Evolutionary conservation across 768 basidiomycete species (phyloP), one percentile per base, ranked within the genome.

Genomic region (Suillus subalutaceus): DNA sequence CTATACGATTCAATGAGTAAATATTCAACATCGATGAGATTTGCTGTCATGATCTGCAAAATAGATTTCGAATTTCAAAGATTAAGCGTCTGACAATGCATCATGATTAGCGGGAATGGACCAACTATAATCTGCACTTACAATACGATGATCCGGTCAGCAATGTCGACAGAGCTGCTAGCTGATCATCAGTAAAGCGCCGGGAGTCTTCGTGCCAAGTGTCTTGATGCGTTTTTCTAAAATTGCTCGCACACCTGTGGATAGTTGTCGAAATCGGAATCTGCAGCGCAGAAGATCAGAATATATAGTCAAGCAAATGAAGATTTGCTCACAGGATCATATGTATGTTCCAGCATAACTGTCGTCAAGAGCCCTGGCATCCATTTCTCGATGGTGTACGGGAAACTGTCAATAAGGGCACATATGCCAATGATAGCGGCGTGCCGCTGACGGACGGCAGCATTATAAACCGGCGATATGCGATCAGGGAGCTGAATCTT

Each of bases 371-470:
- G 83, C 57, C 89, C 88, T 0, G 96, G 93, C 85, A 95, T 88
- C 90, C 94, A 97, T 70, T 88, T 89, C 70, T 96, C 95, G 30
- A 96, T 90, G 2, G 93, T 94, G 77, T 96, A 96, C 0, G 96
- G 96, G 76, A 92, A 96, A 65, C 94, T 94, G 69, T 95, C 92
- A 41, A 97, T 87, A n/a, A 97, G 82, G 2, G 95, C 92, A 65
- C 92, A 92, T 55, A 94, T 88, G 16, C 95, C 95, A 53, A 97
- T 82, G 66, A 97, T 91, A 1, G 94, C 93, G 32, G 93, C 92
- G 76, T 97, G 95, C 30, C 93, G 86, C 73, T 90, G 87, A 35
- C 93, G 87, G 16, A 96, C 80, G 8, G 90, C 86, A 56, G 82
- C 80, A 66, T 86, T 89, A 76, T 96, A 96, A 70, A 82, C 68